phyloP scores from a whole-genome alignment of 768 basidiomycete genomes.

The Nidularia pulvinata region DNA sequence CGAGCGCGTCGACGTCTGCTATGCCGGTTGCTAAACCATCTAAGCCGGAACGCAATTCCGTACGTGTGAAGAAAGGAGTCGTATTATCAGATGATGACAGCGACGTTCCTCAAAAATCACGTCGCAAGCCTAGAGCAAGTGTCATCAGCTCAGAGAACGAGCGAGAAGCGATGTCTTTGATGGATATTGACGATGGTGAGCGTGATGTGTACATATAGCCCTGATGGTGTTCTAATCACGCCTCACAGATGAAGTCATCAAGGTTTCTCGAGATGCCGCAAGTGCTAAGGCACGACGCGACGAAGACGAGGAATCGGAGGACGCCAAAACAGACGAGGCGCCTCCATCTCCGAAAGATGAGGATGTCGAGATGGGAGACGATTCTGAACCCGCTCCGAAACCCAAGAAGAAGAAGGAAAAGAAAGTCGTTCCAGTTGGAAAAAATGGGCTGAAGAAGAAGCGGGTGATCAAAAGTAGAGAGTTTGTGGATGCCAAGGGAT shows the following conservation, averaged over 20 bases:
- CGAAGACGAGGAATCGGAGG: constrained; percentile 9
- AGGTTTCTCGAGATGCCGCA: constrained; percentile 13
- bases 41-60: constrained; percentile 7
- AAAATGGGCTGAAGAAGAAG: constrained; percentile 77
- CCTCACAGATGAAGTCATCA: constrained; percentile 28
- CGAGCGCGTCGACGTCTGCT: constrained; percentile 7
- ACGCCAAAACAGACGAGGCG: constrained; percentile 19
- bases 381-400: constrained; percentile 24
- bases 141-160: constrained; percentile 38
- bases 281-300: constrained; percentile 13
- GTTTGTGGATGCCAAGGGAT: constrained; percentile 65
- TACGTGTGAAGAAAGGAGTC: constrained; percentile 43
- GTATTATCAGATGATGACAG: constrained; percentile 68
- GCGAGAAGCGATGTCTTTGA: constrained; percentile 55
- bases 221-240: neutral
- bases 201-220: constrained; percentile 4
- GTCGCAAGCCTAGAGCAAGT: constrained; percentile 28
- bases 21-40: constrained; percentile 8
- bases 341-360: constrained; percentile 12
- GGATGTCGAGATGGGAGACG: constrained; percentile 37
- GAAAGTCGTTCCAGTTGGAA: constrained; percentile 70
- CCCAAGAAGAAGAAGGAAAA: constrained; percentile 45
- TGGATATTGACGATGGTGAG: constrained; percentile 78
- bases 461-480: constrained; percentile 59
- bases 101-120: constrained; percentile 25